These are phyloP conservation scores for Prosopis cineraria DNA, from an alignment of 306 rosid genomes.

Conservation along the genomic window DNA sequence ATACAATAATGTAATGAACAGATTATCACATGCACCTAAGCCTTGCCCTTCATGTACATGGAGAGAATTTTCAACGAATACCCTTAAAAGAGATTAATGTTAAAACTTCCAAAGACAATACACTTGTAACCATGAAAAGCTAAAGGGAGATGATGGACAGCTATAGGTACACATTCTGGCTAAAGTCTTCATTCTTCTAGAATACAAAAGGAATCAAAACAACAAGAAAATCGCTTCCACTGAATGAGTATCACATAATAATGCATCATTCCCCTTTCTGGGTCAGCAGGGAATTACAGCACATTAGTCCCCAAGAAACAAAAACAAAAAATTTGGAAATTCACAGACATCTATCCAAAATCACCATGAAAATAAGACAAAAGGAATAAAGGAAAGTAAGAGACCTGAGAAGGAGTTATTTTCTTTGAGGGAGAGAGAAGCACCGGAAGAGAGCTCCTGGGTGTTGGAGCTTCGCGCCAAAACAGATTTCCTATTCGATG, in stretches of 20 bases:
- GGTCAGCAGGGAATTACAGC: background rate
- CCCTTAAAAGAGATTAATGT: background rate
- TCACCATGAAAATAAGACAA: background rate
- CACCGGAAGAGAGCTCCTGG: constrained; percentile 40
- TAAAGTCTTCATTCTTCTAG: background rate
- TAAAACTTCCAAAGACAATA: background rate
- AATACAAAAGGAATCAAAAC: background rate
- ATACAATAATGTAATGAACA: background rate
- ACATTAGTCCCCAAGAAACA: background rate
- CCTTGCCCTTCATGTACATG: background rate
- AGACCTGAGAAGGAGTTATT: constrained; percentile 46
- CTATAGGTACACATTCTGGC: background rate
- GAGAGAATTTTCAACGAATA: background rate
- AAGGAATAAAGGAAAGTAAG: constrained; percentile 9
- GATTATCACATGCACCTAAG: background rate
- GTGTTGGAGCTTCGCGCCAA: constrained; percentile 48
- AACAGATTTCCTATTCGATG: constrained; percentile 34
- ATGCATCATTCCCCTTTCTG: background rate
- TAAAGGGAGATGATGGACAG: background rate
- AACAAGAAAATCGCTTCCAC: background rate
- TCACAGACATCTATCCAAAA: background rate
- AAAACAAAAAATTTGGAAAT: background rate
- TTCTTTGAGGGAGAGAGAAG: constrained; percentile 35
- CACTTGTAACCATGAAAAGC: background rate
- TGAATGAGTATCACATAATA: background rate